These are phyloP conservation scores for Lobosporangium transversale DNA, from an alignment of 192 early-diverging fungal genomes.

Conservation along the genomic window DNA sequence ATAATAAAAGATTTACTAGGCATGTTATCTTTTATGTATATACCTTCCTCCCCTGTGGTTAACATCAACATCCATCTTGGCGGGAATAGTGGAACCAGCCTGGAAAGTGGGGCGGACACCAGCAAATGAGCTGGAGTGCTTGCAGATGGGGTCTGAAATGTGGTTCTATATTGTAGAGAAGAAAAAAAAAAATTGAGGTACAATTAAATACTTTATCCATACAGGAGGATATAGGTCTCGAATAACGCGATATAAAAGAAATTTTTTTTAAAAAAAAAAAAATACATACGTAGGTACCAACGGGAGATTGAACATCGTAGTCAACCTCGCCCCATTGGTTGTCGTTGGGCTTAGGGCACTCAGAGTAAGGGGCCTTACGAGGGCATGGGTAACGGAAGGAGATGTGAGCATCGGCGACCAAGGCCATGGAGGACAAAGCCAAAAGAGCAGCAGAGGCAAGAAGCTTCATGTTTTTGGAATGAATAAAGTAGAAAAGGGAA, in stretches of 20 bases:
- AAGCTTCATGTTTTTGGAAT: constrained; percentile 36
- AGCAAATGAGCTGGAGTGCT: constrained; percentile 40
- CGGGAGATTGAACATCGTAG: constrained; percentile 43
- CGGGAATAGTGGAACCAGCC: constrained; percentile 26
- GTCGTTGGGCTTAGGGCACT: constrained; percentile 32
- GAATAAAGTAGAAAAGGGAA: too few relatives aligned
- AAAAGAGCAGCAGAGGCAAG: constrained; percentile 7
- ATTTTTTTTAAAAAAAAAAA: neutral
- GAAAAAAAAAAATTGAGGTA: neutral
- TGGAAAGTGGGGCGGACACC: constrained; percentile 48
- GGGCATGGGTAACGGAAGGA: constrained; percentile 52
- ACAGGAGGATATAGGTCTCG: neutral
- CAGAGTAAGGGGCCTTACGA: constrained; percentile 33
- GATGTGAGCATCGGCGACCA: constrained; percentile 43
- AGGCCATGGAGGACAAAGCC: constrained; percentile 30
- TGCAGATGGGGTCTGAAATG: constrained; percentile 44
- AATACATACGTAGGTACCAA: constrained; percentile 29
- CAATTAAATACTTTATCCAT: neutral
- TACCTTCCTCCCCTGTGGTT: constrained; percentile 50
- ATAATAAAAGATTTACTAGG: neutral
- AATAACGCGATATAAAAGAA: neutral
- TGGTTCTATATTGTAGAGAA: constrained; percentile 3
- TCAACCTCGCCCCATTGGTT: constrained; percentile 42
- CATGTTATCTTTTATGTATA: neutral
- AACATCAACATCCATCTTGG: constrained; percentile 51